phyloP scores from a whole-genome alignment of 805 yeast genomes.

The Lachancea meyersii region DNA sequence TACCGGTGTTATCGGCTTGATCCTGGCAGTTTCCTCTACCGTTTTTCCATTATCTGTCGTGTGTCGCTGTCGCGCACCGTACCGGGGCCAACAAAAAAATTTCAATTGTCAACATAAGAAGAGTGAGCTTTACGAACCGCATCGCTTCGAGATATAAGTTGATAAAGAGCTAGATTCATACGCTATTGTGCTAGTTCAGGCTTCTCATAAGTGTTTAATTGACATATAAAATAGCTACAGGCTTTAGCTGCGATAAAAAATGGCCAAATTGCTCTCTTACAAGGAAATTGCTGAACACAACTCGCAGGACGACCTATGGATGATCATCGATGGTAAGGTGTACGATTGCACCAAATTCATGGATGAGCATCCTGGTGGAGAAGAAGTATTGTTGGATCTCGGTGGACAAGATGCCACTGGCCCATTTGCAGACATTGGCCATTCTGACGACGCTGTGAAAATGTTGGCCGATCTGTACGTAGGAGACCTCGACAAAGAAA shows the following conservation, averaged over 20 bases:
- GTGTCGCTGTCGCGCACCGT: no score
- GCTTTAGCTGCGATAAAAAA: conserved; percentile 13
- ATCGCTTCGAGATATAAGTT: no score
- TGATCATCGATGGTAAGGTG: conserved; percentile 74
- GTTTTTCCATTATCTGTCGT: no score
- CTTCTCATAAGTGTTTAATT: not conserved
- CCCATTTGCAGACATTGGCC: conserved; percentile 89
- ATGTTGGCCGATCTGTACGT: conserved; percentile 59
- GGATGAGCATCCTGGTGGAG: conserved; percentile 71
- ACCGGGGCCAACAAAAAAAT: conserved; percentile 3
- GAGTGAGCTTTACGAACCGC: not conserved
- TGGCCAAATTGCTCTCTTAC: conserved; percentile 50
- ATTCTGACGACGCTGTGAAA: conserved; percentile 91
- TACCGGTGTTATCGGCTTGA: no score
- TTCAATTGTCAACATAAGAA: not conserved
- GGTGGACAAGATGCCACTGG: conserved; percentile 83
- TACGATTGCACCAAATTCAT: conserved; percentile 67
- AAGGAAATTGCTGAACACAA: conserved; percentile 71
- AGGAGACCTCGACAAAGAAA: conserved; percentile 72
- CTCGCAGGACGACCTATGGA: conserved; percentile 75
- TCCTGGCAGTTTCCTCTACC: no score
- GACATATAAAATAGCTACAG: not conserved
- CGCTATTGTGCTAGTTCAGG: not conserved
- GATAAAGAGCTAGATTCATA: no score
- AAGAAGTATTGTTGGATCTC: conserved; percentile 68